phyloP scores from a whole-genome alignment of 768 basidiomycete genomes.

The Termitomyces sp. region DNA sequence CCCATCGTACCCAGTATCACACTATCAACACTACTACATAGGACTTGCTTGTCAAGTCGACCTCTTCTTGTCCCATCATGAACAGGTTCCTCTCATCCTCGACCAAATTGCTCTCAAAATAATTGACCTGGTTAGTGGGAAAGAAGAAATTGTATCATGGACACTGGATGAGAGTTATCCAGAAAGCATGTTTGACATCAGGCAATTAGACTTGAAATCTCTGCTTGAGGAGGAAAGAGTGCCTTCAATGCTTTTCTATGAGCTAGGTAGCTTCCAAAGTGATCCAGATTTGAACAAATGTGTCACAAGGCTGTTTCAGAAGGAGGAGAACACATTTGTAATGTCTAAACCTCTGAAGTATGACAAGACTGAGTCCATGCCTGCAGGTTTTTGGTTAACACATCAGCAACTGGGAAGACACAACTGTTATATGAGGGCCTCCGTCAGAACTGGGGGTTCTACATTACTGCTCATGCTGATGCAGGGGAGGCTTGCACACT shows the following conservation, averaged over 20 bases:
- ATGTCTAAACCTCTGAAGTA: not conserved
- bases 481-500: no score
- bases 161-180: not conserved
- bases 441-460: not conserved
- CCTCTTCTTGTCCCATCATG: no score
- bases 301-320: not conserved
- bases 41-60: not conserved
- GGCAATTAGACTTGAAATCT: not conserved
- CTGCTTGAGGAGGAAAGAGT: not conserved
- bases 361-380: not conserved
- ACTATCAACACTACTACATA: not conserved
- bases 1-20: no score
- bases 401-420: slow-evolving; percentile 2
- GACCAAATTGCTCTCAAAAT: not conserved
- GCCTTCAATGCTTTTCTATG: slow-evolving; percentile 2
- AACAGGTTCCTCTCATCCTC: not conserved
- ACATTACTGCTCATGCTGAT: not conserved
- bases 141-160: not conserved
- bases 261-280: not conserved
- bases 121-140: not conserved
- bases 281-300: not conserved
- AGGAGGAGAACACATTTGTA: not conserved
- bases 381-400: not conserved
- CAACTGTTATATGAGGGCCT: slow-evolving; percentile 2
- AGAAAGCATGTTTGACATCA: not conserved